Conservation (phyloP, 257 asterid species). For the Leonotis leonurus region DNA sequence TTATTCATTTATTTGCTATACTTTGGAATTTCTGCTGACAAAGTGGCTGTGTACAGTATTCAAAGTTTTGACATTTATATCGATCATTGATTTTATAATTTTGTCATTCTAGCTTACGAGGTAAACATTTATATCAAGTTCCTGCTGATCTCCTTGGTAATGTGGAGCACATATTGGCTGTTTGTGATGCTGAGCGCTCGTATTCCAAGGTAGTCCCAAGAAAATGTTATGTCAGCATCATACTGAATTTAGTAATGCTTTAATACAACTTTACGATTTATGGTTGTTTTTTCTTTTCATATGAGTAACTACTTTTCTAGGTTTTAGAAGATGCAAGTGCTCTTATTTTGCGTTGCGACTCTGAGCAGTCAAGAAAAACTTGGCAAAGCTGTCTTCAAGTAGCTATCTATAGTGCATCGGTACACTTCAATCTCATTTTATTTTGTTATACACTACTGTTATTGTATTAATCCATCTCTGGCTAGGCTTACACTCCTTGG, state of each 20-base stretch:
- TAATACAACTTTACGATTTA: constrained; percentile 11
- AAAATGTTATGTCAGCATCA: constrained; percentile 2
- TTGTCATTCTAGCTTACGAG: constrained; percentile 59
- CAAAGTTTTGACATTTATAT: constrained; percentile 5
- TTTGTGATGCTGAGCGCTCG: constrained; percentile 60
- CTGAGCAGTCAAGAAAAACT: constrained; percentile 59
- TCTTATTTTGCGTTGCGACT: constrained; percentile 61
- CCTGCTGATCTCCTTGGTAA: constrained; percentile 66
- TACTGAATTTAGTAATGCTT: constrained; percentile 1
- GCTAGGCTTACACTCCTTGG: neutral
- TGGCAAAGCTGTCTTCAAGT: constrained; percentile 89
- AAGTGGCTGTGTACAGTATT: neutral
- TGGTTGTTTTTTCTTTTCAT: constrained; percentile 13
- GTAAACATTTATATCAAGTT: constrained; percentile 79
- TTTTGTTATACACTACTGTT: neutral
- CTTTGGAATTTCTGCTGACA: neutral
- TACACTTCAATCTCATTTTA: constrained; percentile 20
- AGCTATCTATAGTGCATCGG: constrained; percentile 92
- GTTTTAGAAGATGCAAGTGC: constrained; percentile 79
- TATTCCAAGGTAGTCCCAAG: constrained; percentile 44
- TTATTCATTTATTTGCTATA: too few species aligned
- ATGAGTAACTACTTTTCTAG: constrained; percentile 28
- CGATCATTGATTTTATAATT: constrained; percentile 9
- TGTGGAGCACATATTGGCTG: constrained; percentile 62
- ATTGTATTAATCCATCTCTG: neutral